Evolutionary conservation across 768 basidiomycete species (phyloP), one percentile per base, ranked within the genome.

Genomic region (Tephrocybe sp.): DNA sequence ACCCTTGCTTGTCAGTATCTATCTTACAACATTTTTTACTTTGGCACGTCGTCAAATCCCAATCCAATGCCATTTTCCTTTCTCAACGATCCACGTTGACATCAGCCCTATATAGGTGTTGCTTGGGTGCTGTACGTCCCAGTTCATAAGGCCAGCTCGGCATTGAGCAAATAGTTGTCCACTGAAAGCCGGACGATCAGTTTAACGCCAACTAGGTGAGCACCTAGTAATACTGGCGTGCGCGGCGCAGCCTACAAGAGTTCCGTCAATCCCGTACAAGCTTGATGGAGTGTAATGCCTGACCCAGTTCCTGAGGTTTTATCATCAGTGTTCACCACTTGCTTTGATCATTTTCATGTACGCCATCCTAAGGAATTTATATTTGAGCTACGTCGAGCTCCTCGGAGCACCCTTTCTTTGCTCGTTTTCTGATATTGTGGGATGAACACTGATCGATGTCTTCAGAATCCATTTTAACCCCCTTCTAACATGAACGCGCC

Each of bases 401-500:
- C n/a, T n/a, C n/a, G n/a, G n/a, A n/a, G n/a, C n/a, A n/a, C n/a
- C n/a, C n/a, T n/a, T n/a, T n/a, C n/a, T n/a, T n/a, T n/a, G n/a
- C n/a, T n/a, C n/a, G n/a, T n/a, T n/a, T n/a, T n/a, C n/a, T n/a
- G n/a, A n/a, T n/a, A n/a, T n/a, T n/a, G n/a, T n/a, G n/a, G n/a
- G n/a, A n/a, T n/a, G n/a, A n/a, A n/a, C n/a, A n/a, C n/a, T n/a
- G n/a, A n/a, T n/a, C n/a, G n/a, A n/a, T n/a, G n/a, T 32, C 1
- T 25, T 15, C 9, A 4, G 4, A 3, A 9, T 34, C 17, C 7
- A 18, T 40, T 8, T 50, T 33, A 17, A 21, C n/a, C 34, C 7
- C 33, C 33, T 34, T 33, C 18, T 14, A 34, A 25, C 41, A 92
- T 97, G 89, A 99, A 99, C 73, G 93, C 93, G 40, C 94, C 93